A percentile compares a stretch with the other conserved stretches of the same genome.
These are phyloP conservation scores for Brassica rapa DNA, from an alignment of 345 rosid species.

Conservation along the genomic window DNA sequence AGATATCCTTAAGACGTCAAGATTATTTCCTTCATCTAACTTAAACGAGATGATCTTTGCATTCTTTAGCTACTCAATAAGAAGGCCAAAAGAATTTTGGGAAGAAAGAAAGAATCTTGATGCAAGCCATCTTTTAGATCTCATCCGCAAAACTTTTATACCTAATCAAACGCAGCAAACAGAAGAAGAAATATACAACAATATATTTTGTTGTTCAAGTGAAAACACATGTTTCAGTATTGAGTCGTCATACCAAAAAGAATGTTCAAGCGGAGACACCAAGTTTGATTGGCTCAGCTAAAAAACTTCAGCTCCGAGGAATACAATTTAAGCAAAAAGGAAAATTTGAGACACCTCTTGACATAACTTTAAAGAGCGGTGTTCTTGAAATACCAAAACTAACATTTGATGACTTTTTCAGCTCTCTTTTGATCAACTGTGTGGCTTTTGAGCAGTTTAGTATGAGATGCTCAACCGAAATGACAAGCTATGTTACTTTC, in stretches of 20 bases:
- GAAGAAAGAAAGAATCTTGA: background rate
- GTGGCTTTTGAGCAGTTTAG: constrained; percentile 62
- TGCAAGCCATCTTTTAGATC: constrained; percentile 29
- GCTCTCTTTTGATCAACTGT: constrained; percentile 49
- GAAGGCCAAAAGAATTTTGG: constrained; percentile 8
- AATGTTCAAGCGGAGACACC: background rate
- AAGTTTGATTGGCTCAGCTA: constrained; percentile 42
- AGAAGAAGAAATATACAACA: background rate
- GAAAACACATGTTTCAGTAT: background rate
- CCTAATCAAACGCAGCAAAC: background rate
- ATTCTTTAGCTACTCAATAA: constrained; percentile 2
- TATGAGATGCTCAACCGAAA: constrained; percentile 38
- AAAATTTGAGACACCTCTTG: constrained; percentile 46
- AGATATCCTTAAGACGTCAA: background rate
- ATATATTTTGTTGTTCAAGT: background rate
- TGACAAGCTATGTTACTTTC: constrained; percentile 54
- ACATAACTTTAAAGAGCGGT: constrained; percentile 46
- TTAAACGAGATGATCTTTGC: background rate
- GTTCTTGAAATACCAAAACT: constrained; percentile 50
- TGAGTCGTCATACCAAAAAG: background rate
- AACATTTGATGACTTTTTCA: constrained; percentile 46
- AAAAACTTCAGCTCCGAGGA: constrained; percentile 50
- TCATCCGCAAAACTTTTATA: constrained; percentile 22
- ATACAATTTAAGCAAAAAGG: constrained; percentile 39
- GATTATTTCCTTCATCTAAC: constrained; percentile 3